Percentiles rank a stretch among this genome's conserved stretches.
Evolutionary conservation across 2,329 filamentous ascomycete genomes (phyloP).

Genomic region (Colletotrichum ledebouriae): DNA sequence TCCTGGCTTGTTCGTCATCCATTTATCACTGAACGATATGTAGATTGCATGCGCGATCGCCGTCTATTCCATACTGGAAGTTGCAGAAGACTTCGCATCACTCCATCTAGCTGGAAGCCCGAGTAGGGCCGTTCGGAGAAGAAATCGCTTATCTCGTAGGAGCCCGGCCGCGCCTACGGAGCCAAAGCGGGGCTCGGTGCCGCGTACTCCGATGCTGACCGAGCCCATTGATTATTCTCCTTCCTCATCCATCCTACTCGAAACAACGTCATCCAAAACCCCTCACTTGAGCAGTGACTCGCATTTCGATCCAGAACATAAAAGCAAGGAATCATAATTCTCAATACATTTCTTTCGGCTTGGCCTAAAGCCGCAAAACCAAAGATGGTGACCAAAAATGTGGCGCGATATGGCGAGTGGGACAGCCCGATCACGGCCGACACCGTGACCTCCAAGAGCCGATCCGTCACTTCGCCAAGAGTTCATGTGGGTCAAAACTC

Average conservation of each 20-base stretch:
- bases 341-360: fast-evolving
- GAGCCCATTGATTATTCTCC: not conserved
- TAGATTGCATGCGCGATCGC: no score
- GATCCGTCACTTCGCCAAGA: slow-evolving; percentile 52
- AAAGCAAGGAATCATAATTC: not conserved
- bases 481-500: slow-evolving; percentile 48
- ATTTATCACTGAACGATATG: no score
- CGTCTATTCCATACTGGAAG: no score
- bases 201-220: not conserved
- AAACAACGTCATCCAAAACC: not conserved
- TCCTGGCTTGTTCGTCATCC: no score
- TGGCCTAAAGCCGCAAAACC: not conserved
- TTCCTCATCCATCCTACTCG: slow-evolving; percentile 7
- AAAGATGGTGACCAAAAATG: slow-evolving; percentile 46
- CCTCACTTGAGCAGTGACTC: not conserved
- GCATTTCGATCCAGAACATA: not conserved
- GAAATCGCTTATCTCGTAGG: slow-evolving; percentile 17
- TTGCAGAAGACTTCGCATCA: no score
- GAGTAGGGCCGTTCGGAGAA: no score
- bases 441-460: slow-evolving; percentile 53
- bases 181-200: slow-evolving; percentile 5
- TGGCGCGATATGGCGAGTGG: slow-evolving; percentile 56
- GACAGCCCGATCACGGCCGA: slow-evolving; percentile 55
- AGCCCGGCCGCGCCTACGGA: not conserved
- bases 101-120: no score